Base-by-base conservation (phyloP, 2,329 filamentous ascomycete genomes). In the Stemphylium beticola region DNA sequence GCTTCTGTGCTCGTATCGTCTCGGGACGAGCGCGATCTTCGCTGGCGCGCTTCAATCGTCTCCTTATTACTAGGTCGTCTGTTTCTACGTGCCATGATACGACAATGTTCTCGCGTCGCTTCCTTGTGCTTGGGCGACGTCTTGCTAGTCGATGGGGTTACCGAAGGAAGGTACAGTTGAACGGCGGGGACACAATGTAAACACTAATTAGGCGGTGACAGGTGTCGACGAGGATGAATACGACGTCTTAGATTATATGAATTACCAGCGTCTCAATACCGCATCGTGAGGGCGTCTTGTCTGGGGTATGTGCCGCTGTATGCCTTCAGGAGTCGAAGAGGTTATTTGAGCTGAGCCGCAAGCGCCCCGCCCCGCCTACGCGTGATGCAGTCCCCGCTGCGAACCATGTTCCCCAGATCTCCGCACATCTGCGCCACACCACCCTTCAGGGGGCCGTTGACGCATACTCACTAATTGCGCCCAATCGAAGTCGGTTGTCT, bases 61-160 rank as follows among this genome's bases (percentile, higher is more conserved):
- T 42, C 12, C 20, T 20, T 5, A 17, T 29, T 12, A 6, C 15
- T 29, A 17, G 24, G 18, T 12, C 15, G 24, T 15, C 48, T 37
- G 38, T 20, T 36, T n/a, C 44, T 43, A 17, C 38, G 17, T 11
- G 38, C 29, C 58, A 60, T 60, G 22, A n/a, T 53, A 39, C 33
- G n/a, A 31, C 32, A 17, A 24, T 11, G 10, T 10, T 14, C 26
- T 26, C 7, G 26, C 17, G 22, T 26, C 47, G 47, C n/a, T 22
- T 11, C 37, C 38, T 39, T 26, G 38, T 7, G 20, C 31, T 24
- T 29, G 11, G 18, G n/a, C 11, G n/a, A 36, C 9, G 20, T 42
- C 17, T 38, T 15, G 15, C 15, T 32, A 29, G 26, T 43, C 12
- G 10, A 34, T 17, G 15, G 38, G 17, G 41, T 36, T 26, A 3